phyloP scores from a whole-genome alignment of 371 early-diverging fungal genomes.

The Sporodiniella umbellata region DNA sequence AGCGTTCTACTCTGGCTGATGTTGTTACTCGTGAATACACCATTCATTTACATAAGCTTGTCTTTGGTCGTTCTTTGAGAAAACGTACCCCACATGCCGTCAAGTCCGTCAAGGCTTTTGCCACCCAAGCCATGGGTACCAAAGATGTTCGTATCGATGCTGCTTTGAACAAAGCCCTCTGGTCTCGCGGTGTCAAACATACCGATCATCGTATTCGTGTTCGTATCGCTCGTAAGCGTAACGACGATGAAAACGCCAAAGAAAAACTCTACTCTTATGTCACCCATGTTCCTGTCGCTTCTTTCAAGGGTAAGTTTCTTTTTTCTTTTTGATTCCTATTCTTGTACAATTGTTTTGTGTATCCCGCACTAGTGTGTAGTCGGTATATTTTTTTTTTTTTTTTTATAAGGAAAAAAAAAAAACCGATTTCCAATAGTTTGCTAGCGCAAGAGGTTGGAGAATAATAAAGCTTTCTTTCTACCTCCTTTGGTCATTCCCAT shows the following conservation, averaged over 20 bases:
- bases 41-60: conserved; percentile 92
- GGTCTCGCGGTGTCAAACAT: conserved; percentile 89
- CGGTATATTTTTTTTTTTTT: conserved; percentile 2
- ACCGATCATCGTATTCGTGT: conserved; percentile 92
- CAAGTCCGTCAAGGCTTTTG: conserved; percentile 88
- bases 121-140: conserved; percentile 88
- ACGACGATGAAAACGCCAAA: conserved; percentile 91
- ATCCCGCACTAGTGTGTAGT: not conserved
- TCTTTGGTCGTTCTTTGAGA: conserved; percentile 86
- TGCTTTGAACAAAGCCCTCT: conserved; percentile 78
- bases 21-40: conserved; percentile 92
- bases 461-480: conserved; percentile 15
- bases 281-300: conserved; percentile 77
- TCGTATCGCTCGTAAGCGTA: conserved; percentile 87
- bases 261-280: conserved; percentile 94
- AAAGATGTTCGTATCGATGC: conserved; percentile 80
- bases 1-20: conserved; percentile 65
- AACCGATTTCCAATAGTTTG: conserved; percentile 18
- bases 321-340: conserved; percentile 1
- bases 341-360: conserved; percentile 9
- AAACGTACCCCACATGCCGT: conserved; percentile 94
- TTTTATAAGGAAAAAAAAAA: too few species aligned
- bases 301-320: conserved; percentile 72
- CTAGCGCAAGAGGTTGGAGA: conserved; percentile 29
- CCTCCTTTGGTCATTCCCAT: too few species aligned